phyloP scores from a whole-genome alignment of 2,329 filamentous ascomycete species.

The Fusarium protoensiforme region DNA sequence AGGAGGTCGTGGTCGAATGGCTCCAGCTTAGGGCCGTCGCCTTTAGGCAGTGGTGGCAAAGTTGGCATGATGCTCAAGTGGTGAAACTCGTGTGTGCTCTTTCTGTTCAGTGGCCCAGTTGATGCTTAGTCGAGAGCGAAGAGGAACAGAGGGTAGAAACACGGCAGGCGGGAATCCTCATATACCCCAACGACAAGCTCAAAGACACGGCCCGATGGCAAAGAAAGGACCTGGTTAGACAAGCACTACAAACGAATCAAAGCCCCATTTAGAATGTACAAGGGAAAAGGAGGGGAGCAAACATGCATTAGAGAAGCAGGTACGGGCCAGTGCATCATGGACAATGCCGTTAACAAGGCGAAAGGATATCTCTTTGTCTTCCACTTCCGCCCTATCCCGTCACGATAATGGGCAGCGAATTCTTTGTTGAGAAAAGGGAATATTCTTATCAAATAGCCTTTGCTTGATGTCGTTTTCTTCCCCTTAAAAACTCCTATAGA shows the following conservation, averaged over 20 bases:
- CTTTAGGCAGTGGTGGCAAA: conserved; percentile 5
- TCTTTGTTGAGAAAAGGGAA: neutral
- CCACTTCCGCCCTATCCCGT: neutral
- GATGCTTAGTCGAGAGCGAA: neutral
- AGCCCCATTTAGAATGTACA: neutral
- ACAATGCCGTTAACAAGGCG: neutral
- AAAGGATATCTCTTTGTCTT: neutral
- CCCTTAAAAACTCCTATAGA: neutral
- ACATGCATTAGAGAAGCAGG: neutral
- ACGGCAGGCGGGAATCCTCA: neutral
- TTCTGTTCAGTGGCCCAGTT: neutral
- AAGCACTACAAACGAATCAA: neutral
- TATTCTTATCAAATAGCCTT: neutral
- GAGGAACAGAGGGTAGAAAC: neutral
- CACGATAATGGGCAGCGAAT: neutral
- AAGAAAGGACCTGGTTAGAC: neutral
- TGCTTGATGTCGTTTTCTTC: neutral
- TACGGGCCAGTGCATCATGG: neutral
- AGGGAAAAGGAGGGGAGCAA: neutral
- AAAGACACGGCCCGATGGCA: neutral
- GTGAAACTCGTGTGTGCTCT: neutral
- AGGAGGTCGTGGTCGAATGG: conserved; percentile 7
- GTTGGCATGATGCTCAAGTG: neutral
- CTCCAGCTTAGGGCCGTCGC: conserved; percentile 10
- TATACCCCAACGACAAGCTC: neutral